These are phyloP conservation scores for Purshia tridentata DNA, from an alignment of 306 rosid species.

Conservation along the genomic window DNA sequence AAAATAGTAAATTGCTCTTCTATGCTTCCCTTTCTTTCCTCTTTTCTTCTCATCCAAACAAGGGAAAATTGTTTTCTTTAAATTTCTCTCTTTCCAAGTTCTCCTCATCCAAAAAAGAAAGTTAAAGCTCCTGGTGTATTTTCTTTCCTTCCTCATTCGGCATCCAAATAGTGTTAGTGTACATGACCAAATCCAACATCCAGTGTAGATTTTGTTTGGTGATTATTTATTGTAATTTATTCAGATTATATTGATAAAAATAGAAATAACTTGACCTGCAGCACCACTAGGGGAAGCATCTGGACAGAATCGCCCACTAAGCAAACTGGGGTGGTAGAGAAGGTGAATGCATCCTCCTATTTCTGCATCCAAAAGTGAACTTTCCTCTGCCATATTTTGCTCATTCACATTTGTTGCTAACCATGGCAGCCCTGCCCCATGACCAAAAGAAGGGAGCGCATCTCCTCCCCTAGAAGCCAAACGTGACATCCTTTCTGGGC, in stretches of 20 bases:
- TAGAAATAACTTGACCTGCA: slow-evolving; percentile 62
- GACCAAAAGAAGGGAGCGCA: slow-evolving; percentile 84
- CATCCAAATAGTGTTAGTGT: not conserved
- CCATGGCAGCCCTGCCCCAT: slow-evolving; percentile 93
- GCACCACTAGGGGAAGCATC: slow-evolving; percentile 98
- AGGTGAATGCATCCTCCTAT: slow-evolving; percentile 86
- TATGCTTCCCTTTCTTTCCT: not conserved
- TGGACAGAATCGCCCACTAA: slow-evolving; percentile 91
- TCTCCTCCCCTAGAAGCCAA: slow-evolving; percentile 96
- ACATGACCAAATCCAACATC: not conserved
- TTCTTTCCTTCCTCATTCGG: slow-evolving; percentile 3
- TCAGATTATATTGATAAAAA: slow-evolving; percentile 10
- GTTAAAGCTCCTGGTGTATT: not conserved
- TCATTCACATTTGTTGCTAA: slow-evolving; percentile 66
- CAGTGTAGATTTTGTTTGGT: slow-evolving; percentile 3
- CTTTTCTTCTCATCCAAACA: not conserved
- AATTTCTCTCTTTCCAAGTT: not conserved
- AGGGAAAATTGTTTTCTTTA: not conserved
- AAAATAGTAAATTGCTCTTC: not conserved
- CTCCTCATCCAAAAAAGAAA: not conserved
- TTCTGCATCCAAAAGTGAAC: slow-evolving; percentile 87
- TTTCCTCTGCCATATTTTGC: slow-evolving; percentile 73
- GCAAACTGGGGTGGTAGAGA: slow-evolving; percentile 92
- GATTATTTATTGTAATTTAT: not conserved
- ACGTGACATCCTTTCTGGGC: slow-evolving; percentile 81